Evolutionary conservation across 2,329 filamentous ascomycete species (phyloP), one percentile per base, ranked within the genome.

Genomic region (Ceratocystis lukuohia): DNA sequence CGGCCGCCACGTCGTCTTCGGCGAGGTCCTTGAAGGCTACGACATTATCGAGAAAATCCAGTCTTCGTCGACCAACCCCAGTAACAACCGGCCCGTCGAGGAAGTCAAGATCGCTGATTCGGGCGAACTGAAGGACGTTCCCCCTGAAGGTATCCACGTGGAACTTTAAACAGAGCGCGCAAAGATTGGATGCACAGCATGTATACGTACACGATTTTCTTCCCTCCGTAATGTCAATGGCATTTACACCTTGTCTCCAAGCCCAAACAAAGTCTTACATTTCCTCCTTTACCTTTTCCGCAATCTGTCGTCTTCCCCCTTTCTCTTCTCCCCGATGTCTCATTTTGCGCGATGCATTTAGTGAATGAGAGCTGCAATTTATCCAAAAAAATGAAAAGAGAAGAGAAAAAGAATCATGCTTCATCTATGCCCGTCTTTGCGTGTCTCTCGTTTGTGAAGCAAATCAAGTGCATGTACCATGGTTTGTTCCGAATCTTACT

Each of bases 141-240:
- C 89, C 75, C 80, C 85, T 81, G 90, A 94, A 94, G 90, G 90
- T 94, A 93, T 91, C 81, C 88, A 91, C 79, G 84, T 87, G 79
- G 89, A 94, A 80, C 88, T 94, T 78, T 94, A 88, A 83, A 80
- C 45, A 37, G 61, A 59, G 53, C 53, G 28, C 53, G 53, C 53
- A 59, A 59, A 59, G 53, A 59, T 59, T 59, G 33, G 53, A 59
- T 25, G 28, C 12, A 59, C 53, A 57, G 22, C 53, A 57, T 57
- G 25, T 28, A 28, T 15, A 28, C 53, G 6, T 33, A 41, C 37
- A 12, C 37, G 10, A 12, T 3, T 41, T 41, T 41, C 37, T 41
- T 41, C 10, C 22, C 3, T 59, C 53, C 28, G n/a, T 2, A 25
- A 25, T 41, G 37, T 12, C 48, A 53, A 53, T 53, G 20, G 48